Base-by-base conservation (phyloP, 2,329 filamentous ascomycete species). In the Beauveria asiatica region DNA sequence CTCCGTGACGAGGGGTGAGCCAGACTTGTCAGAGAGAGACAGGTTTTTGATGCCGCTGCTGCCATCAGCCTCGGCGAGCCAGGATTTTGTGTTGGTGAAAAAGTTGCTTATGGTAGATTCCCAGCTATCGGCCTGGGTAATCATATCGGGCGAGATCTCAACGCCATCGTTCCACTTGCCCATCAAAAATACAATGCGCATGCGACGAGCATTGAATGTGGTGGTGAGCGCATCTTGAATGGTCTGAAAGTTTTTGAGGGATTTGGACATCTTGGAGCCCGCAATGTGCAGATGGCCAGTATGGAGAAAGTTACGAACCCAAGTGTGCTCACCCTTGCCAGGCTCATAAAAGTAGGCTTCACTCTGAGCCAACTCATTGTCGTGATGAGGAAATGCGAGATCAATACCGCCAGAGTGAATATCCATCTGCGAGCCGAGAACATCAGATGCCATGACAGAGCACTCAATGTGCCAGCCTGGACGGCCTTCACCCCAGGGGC, bases 401-500 rank as follows among this genome's bases (percentile, higher is more conserved):
- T 97, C 93, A 62, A 96, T 88, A 61, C 93, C 93, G 30, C 93
- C 92, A 23, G 90, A 95, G 73, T 97, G 93, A 58, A 97, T 90
- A 71, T 97, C 93, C 79, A 97, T 92, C 63, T 87, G 82, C 30
- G 85, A 80, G 5, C 92, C 92, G 1, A 97, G 77, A n/a, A 92
- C 83, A 64, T 92, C 90, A 2, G 89, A 93, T 0, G 92, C 92
- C 93, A 97, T 97, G 17, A 92, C 92, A 1, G 88, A 92, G 84
- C 93, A 97, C 76, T 97, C 92, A 68, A 97, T 97, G 70, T 97
- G 93, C 93, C 93, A 97, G 19, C 93, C 93, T 1, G 93, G 93
- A 49, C 93, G 81, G 5, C 92, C 92, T 60, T 86, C 80, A 5
- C 93, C 92, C 92, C 93, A 97, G 3, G 86, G 85, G 66, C 89